Percentiles rank a stretch among this genome's conserved stretches.
These are phyloP conservation scores for Passalora sequoiae DNA, from an alignment of 2,329 filamentous ascomycete genomes.

Conservation along the genomic window DNA sequence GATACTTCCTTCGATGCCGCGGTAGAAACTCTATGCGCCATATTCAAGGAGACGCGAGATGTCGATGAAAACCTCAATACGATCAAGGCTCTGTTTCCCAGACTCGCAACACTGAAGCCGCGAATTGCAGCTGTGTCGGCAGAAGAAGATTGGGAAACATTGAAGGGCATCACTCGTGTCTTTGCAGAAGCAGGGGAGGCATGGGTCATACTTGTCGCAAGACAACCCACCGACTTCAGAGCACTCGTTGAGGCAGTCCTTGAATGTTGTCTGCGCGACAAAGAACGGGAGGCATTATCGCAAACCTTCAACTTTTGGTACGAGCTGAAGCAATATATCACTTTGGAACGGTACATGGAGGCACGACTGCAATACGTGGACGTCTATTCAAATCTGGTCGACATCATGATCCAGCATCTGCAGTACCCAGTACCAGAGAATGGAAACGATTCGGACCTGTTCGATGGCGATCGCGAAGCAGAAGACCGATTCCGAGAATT, in stretches of 20 bases:
- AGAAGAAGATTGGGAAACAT: slow-evolving; percentile 76
- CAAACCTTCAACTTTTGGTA: slow-evolving; percentile 98
- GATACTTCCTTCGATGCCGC: slow-evolving; percentile 79
- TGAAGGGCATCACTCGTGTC: slow-evolving; percentile 82
- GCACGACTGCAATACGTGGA: slow-evolving; percentile 72
- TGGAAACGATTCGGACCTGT: slow-evolving; percentile 68
- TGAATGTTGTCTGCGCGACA: slow-evolving; percentile 84
- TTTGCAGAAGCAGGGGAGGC: slow-evolving; percentile 91
- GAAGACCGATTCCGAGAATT: slow-evolving; percentile 98
- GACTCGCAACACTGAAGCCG: slow-evolving; percentile 68
- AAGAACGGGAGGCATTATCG: slow-evolving; percentile 83
- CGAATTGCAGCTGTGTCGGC: slow-evolving; percentile 70
- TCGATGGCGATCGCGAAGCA: slow-evolving; percentile 89
- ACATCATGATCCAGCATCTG: slow-evolving; percentile 85
- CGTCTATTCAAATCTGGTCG: slow-evolving; percentile 82
- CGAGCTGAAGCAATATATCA: slow-evolving; percentile 93
- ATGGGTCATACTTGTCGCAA: slow-evolving; percentile 87
- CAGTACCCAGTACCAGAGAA: slow-evolving; percentile 76
- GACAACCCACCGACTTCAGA: slow-evolving; percentile 75
- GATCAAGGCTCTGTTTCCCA: slow-evolving; percentile 77
- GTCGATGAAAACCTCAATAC: slow-evolving; percentile 82
- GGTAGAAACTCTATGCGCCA: slow-evolving; percentile 85
- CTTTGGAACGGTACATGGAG: slow-evolving; percentile 81
- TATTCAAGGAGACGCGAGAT: slow-evolving; percentile 86
- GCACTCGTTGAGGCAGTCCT: slow-evolving; percentile 82